Evolutionary conservation across 768 basidiomycete species (phyloP).

Genomic region (Russula foetens): DNA sequence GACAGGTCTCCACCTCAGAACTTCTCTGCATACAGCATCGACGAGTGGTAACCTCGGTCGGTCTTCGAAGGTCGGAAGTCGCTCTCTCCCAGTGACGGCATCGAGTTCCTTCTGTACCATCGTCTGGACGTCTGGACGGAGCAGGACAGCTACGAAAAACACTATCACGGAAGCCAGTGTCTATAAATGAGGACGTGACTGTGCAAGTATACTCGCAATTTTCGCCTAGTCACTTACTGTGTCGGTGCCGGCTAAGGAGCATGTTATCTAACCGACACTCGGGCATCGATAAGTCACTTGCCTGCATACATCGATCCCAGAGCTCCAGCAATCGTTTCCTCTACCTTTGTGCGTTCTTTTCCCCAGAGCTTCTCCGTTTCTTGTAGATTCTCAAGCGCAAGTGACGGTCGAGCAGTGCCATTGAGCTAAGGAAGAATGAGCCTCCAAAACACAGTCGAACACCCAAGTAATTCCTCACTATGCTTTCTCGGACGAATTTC

Average conservation of each 20-base stretch:
- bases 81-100: background rate
- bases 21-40: no score
- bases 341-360: background rate
- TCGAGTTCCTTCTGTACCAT: background rate
- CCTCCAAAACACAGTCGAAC: background rate
- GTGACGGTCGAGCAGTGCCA: background rate
- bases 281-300: background rate
- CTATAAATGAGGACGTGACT: background rate
- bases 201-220: background rate
- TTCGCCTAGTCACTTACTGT: background rate
- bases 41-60: background rate
- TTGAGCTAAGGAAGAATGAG: background rate
- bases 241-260: background rate
- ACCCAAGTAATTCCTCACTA: background rate
- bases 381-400: background rate
- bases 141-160: background rate
- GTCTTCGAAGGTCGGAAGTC: slow-evolving; percentile 10
- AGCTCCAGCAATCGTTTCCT: background rate
- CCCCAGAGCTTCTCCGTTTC: background rate
- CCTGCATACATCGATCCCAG: slow-evolving; percentile 1
- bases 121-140: background rate
- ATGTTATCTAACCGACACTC: background rate
- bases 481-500: background rate
- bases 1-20: no score
- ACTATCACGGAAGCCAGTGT: background rate